These are phyloP conservation scores for Acrasis kona DNA, from an alignment of 78 protist species.

Conservation along the genomic window DNA sequence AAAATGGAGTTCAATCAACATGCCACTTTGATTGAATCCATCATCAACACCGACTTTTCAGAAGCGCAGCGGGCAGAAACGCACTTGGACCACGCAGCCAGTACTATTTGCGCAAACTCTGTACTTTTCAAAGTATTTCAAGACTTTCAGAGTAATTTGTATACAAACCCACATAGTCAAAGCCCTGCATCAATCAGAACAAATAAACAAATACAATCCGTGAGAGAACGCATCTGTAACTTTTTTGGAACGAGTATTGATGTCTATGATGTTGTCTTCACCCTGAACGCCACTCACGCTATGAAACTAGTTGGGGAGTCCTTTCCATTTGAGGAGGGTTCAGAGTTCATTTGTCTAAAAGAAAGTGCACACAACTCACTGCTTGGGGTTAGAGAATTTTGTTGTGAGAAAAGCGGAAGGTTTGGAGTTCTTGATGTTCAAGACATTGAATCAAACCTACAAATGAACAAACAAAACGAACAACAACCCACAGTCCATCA, in stretches of 20 bases:
- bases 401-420: not conserved
- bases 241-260: slow-evolving; percentile 1
- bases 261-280: slow-evolving; percentile 42
- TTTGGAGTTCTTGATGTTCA: not conserved
- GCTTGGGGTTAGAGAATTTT: slow-evolving; percentile 43
- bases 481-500: slow-evolving; percentile 25
- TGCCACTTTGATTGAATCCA: no score
- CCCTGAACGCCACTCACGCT: slow-evolving; percentile 43
- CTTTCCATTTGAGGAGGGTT: slow-evolving; percentile 31
- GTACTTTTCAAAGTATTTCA: not conserved
- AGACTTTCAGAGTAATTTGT: slow-evolving; percentile 5
- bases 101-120: not conserved
- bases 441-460: slow-evolving; percentile 2
- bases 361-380: slow-evolving; percentile 50
- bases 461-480: not conserved
- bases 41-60: no score
- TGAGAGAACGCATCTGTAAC: slow-evolving; percentile 2
- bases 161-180: slow-evolving; percentile 38
- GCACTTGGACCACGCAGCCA: not conserved
- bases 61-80: no score
- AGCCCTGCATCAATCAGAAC: slow-evolving; percentile 15
- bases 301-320: slow-evolving; percentile 40
- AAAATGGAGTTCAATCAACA: no score
- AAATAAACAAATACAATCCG: not conserved
- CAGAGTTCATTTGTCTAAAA: not conserved